Evolutionary conservation across 441 rosid species (phyloP).

Genomic region (Cnidoscolus chayamansa): DNA sequence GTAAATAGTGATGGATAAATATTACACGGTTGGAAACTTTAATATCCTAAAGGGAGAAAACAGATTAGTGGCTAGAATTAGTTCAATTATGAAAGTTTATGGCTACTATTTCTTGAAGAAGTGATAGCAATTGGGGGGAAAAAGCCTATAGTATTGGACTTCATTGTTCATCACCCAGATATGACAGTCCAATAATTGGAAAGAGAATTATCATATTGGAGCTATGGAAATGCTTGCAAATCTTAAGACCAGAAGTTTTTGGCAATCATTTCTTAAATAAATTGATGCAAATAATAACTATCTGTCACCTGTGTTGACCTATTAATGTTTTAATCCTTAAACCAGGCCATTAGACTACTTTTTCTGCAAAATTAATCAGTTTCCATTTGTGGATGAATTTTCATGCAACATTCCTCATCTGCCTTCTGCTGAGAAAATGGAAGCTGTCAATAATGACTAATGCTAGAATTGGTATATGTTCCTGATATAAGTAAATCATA

Average conservation of each 20-base stretch:
- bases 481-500: background rate
- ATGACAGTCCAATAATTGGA: background rate
- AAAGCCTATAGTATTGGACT: background rate
- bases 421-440: background rate
- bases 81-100: background rate
- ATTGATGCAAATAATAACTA: background rate
- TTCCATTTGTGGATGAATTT: background rate
- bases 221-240: background rate
- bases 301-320: background rate
- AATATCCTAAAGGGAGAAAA: background rate
- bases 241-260: background rate
- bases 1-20: background rate
- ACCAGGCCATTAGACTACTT: background rate
- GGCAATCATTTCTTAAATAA: background rate
- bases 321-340: background rate
- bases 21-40: too few relatives aligned
- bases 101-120: background rate
- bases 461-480: background rate
- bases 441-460: background rate
- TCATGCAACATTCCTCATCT: background rate
- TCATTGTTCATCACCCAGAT: background rate
- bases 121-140: background rate
- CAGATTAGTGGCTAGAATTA: background rate
- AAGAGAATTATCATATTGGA: background rate
- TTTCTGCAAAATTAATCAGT: background rate